Conservation (phyloP, 192 early-diverging fungal species). For the Piromyces sp. region DNA sequence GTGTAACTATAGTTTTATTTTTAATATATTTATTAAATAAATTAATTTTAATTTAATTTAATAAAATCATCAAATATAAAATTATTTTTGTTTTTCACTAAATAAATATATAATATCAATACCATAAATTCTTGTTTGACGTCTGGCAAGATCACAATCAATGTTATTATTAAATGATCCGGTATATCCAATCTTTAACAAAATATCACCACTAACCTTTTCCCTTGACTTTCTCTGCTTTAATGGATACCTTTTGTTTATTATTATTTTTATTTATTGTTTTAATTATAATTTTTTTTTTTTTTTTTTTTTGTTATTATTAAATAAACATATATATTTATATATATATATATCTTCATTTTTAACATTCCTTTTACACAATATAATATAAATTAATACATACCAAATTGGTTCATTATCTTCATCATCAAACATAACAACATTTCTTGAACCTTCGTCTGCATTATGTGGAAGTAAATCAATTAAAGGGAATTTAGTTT, state of each 20-base stretch:
- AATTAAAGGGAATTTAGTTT: conserved; percentile 30
- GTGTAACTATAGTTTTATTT: neutral
- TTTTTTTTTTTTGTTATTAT: neutral
- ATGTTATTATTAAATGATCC: neutral
- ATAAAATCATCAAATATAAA: neutral
- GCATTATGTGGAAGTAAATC: conserved; percentile 21
- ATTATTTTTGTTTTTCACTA: too few species aligned
- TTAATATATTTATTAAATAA: too few species aligned
- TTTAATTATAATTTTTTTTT: too few species aligned
- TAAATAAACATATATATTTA: too few species aligned
- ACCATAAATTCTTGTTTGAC: neutral
- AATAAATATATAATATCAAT: neutral
- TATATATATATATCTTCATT: too few species aligned
- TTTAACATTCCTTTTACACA: too few species aligned
- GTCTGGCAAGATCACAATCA: neutral
- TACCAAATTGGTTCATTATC: conserved; percentile 23
- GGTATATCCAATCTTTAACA: conserved; percentile 1
- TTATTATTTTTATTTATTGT: neutral
- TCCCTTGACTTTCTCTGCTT: conserved; percentile 12
- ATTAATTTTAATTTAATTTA: too few species aligned
- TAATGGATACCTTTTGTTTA: neutral
- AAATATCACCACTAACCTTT: conserved; percentile 7
- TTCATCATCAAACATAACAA: conserved; percentile 20
- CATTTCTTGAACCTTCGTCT: conserved; percentile 10
- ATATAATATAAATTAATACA: too few species aligned